phyloP scores from a whole-genome alignment of 78 protist genomes.

The Abeoforma whisleri region DNA sequence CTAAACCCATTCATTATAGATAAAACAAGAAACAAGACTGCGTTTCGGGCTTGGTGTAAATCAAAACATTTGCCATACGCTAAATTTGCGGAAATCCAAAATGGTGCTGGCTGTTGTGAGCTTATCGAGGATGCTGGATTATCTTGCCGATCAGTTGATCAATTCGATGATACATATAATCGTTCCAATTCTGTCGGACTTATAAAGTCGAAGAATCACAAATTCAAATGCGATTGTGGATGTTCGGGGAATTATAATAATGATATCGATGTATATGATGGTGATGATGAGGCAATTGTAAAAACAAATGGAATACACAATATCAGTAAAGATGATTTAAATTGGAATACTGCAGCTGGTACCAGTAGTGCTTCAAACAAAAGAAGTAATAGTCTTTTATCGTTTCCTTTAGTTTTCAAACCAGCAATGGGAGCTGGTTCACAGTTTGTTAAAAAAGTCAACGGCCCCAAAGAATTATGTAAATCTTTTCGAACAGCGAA shows the following conservation, averaged over 20 bases:
- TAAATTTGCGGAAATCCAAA: neutral
- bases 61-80: neutral
- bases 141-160: too few relatives aligned
- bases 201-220: too few relatives aligned
- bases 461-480: neutral
- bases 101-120: neutral
- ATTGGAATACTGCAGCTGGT: too few relatives aligned
- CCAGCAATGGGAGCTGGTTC: constrained; percentile 18
- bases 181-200: too few relatives aligned
- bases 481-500: neutral
- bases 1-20: neutral
- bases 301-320: too few relatives aligned
- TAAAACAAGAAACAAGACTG: constrained; percentile 3
- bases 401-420: constrained; percentile 17
- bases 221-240: too few relatives aligned
- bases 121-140: neutral
- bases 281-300: too few relatives aligned
- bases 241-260: too few relatives aligned
- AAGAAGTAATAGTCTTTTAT: neutral
- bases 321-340: too few relatives aligned
- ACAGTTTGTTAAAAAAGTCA: constrained; percentile 6
- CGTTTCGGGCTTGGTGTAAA: neutral
- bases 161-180: too few relatives aligned
- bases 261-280: too few relatives aligned
- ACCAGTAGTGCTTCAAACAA: too few relatives aligned